Evolutionary conservation across 2,329 filamentous ascomycete genomes (phyloP), one percentile per base, ranked within the genome.

Genomic region (Phaeophleospora eucalypticola): DNA sequence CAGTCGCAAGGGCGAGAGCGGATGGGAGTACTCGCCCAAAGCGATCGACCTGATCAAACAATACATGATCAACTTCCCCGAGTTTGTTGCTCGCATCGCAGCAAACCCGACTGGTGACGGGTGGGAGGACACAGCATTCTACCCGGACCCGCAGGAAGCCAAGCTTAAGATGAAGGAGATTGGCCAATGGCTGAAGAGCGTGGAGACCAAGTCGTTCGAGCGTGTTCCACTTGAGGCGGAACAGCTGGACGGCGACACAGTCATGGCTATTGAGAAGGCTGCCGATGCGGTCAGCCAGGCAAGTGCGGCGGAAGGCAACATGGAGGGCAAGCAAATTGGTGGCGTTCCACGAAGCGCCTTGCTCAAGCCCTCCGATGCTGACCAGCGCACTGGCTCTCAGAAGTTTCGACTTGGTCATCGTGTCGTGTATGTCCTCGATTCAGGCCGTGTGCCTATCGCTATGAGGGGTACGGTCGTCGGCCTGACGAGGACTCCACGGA

Each of bases 211-310:
- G 77, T 87, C 84, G 57, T 94, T 98, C 58, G 91, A 97, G 68
- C 84, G 84, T 55, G 93, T 98, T n/a, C 91, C 93, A 17, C 79
- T 98, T 12, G 93, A 98, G 60, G 93, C 93, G 1, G 88, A 96
- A 65, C 94, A 98, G 66, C 82, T 98, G 3, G 93, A 98, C 67
- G 95, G 89, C 0, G 86, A 89, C 49, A 81, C 89, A 12, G 93
- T 97, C 53, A 84, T 83, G 73, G 71, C 81, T 43, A 85, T 98
- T 47, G 89, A 95, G 58, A 69, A 76, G 45, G 83, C 84, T 35
- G 87, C 89, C 2, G 88, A 96, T 58, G 68, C 76, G 43, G 69
- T 80, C 20, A 71, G 76, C 50, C 70, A 74, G 35, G 72, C 73
- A 18, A 77, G 75, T 12, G 68, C 77, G 14, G 45, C 52, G 1